Base-by-base conservation (phyloP, 768 basidiomycete species). In the Collybia nuda region DNA sequence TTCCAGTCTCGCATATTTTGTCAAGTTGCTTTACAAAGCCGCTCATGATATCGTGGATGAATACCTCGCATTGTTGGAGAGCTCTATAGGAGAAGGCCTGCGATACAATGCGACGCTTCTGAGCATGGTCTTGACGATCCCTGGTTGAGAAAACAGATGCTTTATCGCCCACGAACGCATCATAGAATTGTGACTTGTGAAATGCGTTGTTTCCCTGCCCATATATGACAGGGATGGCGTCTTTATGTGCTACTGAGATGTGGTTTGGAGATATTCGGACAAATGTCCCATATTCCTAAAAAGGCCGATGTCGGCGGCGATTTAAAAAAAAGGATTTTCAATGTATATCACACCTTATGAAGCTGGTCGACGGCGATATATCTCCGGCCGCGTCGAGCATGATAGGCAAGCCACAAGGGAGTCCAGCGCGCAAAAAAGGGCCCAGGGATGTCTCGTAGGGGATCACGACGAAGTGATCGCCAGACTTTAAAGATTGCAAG, bases 221-320 rank as follows among this genome's bases (percentile, higher is more conserved):
- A 47, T 71, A 70, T 6, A 71, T 49, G 22, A 64, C 50, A 6
- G 58, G 40, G 3, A 66, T 41, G 9, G 67, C 68, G 6, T 62
- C 60, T 1, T 59, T 57, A 39, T 62, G 42, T 11, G 67, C 57
- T 42, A 67, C 55, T 11, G 70, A 71, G 39, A 71, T 50, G 52
- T 70, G 67, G 41, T 59, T 66, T 2, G 70, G 70, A 11, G 64
- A 48, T 24, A 71, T 61, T 28, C 68, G 64, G 36, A 70, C 64
- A 43, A 68, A 43, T 14, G 54, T 51, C 5, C 68, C 65, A 48
- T 64, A 61, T 57, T 62, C 61, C 67, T 68, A 21, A 12, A 21
- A 12, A 14, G 23, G 40, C 38, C 21, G 7, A 26, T 17, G 41
- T 18, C 14, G 18, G 14, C 17, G 19, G 26, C 11, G 29, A n/a